Percentiles rank a stretch among this genome's conserved stretches.
Conservation (phyloP, 208 protist genomes). For the Trypanosoma melophagium region DNA sequence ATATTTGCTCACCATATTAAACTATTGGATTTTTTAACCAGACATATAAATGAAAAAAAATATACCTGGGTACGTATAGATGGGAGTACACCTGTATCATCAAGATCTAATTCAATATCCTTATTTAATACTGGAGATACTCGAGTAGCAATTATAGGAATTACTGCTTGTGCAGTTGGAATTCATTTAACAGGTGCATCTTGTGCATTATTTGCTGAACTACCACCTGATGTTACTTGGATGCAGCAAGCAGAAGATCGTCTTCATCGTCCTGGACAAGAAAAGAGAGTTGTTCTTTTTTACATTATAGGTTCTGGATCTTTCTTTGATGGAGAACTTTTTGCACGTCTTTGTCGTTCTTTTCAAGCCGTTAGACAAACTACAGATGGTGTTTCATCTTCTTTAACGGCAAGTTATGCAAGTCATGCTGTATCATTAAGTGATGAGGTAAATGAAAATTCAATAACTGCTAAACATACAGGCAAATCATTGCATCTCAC, state of each 20-base stretch:
- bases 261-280: constrained; percentile 74
- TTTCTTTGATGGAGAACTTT: constrained; percentile 59
- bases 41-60: constrained; percentile 26
- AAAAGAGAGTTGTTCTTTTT: constrained; percentile 44
- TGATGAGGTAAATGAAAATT: constrained; percentile 2
- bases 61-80: constrained; percentile 60
- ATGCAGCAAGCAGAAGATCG: constrained; percentile 84
- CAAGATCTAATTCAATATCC: constrained; percentile 35
- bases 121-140: constrained; percentile 44
- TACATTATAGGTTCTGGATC: constrained; percentile 70
- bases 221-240: constrained; percentile 76
- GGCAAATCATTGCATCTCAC: constrained; percentile 2
- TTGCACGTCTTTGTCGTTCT: constrained; percentile 48
- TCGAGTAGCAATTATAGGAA: constrained; percentile 65
- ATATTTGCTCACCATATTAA: constrained; percentile 79
- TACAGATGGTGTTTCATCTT: constrained; percentile 19
- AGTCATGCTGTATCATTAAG: neutral
- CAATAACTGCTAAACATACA: neutral
- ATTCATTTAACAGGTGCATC: constrained; percentile 65
- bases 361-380: constrained; percentile 25
- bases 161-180: constrained; percentile 77
- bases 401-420: constrained; percentile 24
- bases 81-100: constrained; percentile 42
- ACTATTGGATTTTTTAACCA: constrained; percentile 47
- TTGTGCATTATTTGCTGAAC: constrained; percentile 82